phyloP scores from a whole-genome alignment of 1,284 basidiomycete genomes.

The Trichosporon faecale region DNA sequence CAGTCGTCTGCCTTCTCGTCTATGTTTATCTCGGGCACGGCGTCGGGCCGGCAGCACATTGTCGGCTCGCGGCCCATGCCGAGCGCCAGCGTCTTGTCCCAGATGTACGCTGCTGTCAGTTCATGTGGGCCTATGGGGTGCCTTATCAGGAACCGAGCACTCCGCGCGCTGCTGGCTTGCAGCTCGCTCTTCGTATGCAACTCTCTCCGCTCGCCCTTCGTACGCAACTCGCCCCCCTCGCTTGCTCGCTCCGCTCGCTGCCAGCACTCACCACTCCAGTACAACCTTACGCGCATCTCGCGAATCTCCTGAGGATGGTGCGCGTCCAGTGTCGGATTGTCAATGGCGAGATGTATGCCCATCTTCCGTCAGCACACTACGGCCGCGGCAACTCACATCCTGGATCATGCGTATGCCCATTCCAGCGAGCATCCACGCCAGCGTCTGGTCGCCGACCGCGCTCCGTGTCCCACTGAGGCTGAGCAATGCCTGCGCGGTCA shows the following conservation, averaged over 20 bases:
- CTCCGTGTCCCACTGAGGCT: conserved; percentile 25
- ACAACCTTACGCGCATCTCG: conserved; percentile 25
- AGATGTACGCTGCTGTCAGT: conserved; percentile 21
- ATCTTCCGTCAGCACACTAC: conserved; percentile 21
- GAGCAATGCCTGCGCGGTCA: conserved; percentile 24
- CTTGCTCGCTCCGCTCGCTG: too few species aligned
- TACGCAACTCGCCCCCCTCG: too few species aligned
- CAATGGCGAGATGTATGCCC: conserved; percentile 30
- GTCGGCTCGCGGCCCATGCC: conserved; percentile 30
- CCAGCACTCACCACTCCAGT: conserved; percentile 27
- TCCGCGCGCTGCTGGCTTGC: too few species aligned
- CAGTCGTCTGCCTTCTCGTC: conserved; percentile 23
- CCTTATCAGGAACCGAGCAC: not conserved
- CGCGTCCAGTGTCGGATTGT: conserved; percentile 25
- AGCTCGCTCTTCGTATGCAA: too few species aligned
- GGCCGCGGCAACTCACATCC: conserved; percentile 19
- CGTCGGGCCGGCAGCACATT: conserved; percentile 14
- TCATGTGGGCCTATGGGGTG: not conserved
- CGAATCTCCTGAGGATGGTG: conserved; percentile 26
- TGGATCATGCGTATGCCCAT: conserved; percentile 32
- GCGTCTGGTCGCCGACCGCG: conserved; percentile 27
- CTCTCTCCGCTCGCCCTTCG: too few species aligned
- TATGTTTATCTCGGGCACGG: conserved; percentile 15
- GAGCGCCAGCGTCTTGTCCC: conserved; percentile 27
- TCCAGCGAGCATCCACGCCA: conserved; percentile 31